Percentiles rank a stretch among this genome's conserved stretches.
phyloP scores from a whole-genome alignment of 1,284 basidiomycete species.

The Pisolithus thermaeus region DNA sequence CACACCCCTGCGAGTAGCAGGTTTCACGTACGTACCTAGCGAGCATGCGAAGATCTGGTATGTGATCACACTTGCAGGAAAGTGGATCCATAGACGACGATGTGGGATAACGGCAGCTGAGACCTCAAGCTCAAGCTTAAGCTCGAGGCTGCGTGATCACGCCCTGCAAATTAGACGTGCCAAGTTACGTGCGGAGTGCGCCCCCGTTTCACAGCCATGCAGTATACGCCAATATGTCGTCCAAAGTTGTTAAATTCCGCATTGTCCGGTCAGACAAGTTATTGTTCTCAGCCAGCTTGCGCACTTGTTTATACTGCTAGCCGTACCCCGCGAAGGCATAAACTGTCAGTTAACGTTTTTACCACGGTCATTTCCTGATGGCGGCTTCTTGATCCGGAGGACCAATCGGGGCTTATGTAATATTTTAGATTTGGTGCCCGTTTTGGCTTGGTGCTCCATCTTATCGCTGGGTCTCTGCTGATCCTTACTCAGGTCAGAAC shows the following conservation, averaged over 20 bases:
- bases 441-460: neutral
- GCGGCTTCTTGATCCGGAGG: neutral
- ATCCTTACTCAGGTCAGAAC: neutral
- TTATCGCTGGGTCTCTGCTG: neutral
- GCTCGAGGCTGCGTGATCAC: neutral
- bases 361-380: constrained; percentile 17
- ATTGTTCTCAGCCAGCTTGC: constrained; percentile 3
- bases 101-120: neutral
- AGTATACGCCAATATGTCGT: neutral
- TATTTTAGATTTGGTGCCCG: neutral
- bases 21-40: too few relatives aligned
- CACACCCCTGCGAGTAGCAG: too few relatives aligned
- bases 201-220: neutral
- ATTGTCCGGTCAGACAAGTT: constrained; percentile 1
- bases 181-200: neutral
- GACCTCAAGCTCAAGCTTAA: neutral
- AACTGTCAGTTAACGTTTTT: constrained; percentile 10
- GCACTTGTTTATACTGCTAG: neutral
- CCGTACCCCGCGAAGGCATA: constrained; percentile 23
- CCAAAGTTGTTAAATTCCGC: constrained; percentile 1
- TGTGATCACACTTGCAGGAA: neutral
- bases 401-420: neutral
- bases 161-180: neutral
- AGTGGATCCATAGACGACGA: neutral
- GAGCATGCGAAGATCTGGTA: too few relatives aligned